Percentiles rank a stretch among this genome's conserved stretches.
Evolutionary conservation across 140 eudicot species (phyloP).

Genomic region (Flaveria floridana): DNA sequence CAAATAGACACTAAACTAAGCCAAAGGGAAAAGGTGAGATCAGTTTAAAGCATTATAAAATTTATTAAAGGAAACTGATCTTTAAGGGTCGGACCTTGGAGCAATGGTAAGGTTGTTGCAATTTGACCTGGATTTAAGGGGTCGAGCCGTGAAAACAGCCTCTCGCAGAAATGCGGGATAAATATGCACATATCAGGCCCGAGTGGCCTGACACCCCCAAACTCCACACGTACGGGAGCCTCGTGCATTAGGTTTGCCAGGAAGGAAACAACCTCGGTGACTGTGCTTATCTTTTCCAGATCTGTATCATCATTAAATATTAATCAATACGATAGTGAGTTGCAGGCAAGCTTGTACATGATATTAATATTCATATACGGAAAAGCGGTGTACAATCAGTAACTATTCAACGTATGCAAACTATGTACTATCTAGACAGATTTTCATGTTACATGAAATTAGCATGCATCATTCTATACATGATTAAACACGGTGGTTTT

Average conservation of each 20-base stretch:
- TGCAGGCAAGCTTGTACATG: conserved; percentile 23
- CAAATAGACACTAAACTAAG: not conserved
- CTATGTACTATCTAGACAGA: conserved; percentile 15
- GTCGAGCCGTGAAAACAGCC: too few relatives aligned
- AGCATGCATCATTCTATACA: conserved; percentile 1
- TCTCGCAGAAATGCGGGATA: too few relatives aligned
- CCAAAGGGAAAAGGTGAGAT: conserved; percentile 13
- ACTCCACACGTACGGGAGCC: too few relatives aligned
- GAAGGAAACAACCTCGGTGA: not conserved
- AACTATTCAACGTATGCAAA: conserved; percentile 8
- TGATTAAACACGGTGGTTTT: conserved; percentile 3
- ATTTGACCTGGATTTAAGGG: too few relatives aligned
- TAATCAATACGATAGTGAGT: conserved; percentile 9
- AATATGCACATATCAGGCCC: too few relatives aligned
- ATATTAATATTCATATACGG: conserved; percentile 9
- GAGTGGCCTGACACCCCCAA: too few relatives aligned
- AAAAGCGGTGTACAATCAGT: conserved; percentile 21
- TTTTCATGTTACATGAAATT: conserved; percentile 15
- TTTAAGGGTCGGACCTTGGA: not conserved
- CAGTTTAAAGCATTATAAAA: conserved; percentile 8
- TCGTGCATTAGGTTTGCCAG: too few relatives aligned
- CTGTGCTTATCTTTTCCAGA: not conserved
- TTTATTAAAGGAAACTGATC: conserved; percentile 19
- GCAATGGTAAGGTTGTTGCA: too few relatives aligned
- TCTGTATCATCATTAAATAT: conserved; percentile 16